These are phyloP conservation scores for Jamesozyma jinghongensis DNA, from an alignment of 805 yeast species.

Conservation along the genomic window DNA sequence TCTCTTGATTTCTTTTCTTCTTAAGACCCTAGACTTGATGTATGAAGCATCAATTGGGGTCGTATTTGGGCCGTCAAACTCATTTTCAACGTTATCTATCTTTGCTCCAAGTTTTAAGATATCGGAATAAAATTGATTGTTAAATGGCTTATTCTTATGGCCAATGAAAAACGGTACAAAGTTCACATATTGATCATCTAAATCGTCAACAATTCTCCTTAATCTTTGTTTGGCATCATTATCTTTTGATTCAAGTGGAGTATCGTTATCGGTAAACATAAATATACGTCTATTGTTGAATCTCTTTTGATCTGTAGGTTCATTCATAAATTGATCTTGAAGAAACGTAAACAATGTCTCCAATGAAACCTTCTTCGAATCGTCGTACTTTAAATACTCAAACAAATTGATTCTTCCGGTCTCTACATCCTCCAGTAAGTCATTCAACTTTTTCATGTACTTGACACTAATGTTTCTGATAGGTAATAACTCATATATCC, in stretches of 20 bases:
- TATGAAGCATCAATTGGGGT: slow-evolving; percentile 35
- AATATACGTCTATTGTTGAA: slow-evolving; percentile 54
- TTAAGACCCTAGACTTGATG: slow-evolving; percentile 41
- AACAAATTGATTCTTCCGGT: slow-evolving; percentile 18
- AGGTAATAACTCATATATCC: slow-evolving; percentile 43
- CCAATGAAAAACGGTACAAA: slow-evolving; percentile 59
- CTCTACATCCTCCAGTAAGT: slow-evolving; percentile 38
- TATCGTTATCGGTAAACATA: slow-evolving; percentile 67
- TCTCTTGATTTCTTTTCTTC: slow-evolving; percentile 54
- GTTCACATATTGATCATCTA: slow-evolving; percentile 42
- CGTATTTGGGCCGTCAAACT: slow-evolving; percentile 34
- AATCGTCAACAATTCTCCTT: slow-evolving; percentile 50
- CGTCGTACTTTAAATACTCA: slow-evolving; percentile 27
- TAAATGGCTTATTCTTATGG: slow-evolving; percentile 31
- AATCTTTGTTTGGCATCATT: slow-evolving; percentile 37
- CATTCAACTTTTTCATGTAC: slow-evolving; percentile 49
- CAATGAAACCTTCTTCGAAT: slow-evolving; percentile 25
- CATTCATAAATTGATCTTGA: slow-evolving; percentile 45
- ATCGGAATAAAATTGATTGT: slow-evolving; percentile 43
- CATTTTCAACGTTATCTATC: slow-evolving; percentile 6
- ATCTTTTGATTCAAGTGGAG: slow-evolving; percentile 44
- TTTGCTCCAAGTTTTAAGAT: slow-evolving; percentile 33
- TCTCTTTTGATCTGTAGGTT: slow-evolving; percentile 32
- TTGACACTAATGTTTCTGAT: slow-evolving; percentile 46
- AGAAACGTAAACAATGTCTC: slow-evolving; percentile 41